phyloP scores from a whole-genome alignment of 2,329 filamentous ascomycete genomes.

The Capronia coronata region DNA sequence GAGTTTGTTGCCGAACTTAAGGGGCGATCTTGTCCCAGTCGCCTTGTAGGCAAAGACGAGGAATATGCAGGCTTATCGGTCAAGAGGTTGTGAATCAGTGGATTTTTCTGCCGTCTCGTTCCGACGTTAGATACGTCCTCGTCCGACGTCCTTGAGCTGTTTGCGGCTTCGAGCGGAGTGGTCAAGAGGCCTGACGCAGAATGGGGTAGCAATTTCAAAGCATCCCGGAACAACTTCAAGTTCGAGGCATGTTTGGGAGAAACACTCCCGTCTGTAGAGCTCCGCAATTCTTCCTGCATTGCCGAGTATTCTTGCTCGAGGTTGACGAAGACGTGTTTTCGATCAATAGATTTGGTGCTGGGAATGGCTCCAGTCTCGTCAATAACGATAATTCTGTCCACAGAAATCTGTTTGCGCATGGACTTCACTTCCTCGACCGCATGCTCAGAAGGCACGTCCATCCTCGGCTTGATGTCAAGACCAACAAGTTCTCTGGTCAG shows the following conservation, averaged over 20 bases:
- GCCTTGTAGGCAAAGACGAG: constrained; percentile 73
- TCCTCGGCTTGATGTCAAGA: constrained; percentile 45
- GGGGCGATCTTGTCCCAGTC: constrained; percentile 42
- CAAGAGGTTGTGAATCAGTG: constrained; percentile 87
- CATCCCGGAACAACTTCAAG: constrained; percentile 62
- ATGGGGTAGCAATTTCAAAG: constrained; percentile 69
- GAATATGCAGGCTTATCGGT: constrained; percentile 92
- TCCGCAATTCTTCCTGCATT: constrained; percentile 57
- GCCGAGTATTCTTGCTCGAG: constrained; percentile 78
- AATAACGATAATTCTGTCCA: constrained; percentile 83
- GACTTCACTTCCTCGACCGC: constrained; percentile 37
- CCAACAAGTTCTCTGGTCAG: constrained; percentile 71
- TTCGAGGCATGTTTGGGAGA: constrained; percentile 25
- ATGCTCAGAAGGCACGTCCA: constrained; percentile 40
- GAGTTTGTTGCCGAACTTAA: constrained; percentile 42
- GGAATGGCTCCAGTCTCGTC: constrained; percentile 84
- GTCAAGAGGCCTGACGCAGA: constrained; percentile 85
- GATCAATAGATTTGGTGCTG: constrained; percentile 34
- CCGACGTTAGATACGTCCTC: constrained; percentile 42
- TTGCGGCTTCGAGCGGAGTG: constrained; percentile 75
- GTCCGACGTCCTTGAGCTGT: constrained; percentile 39
- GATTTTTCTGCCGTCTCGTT: constrained; percentile 64
- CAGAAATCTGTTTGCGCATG: constrained; percentile 49
- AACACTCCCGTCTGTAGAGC: constrained; percentile 29
- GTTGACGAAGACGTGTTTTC: constrained; percentile 79